phyloP scores from a whole-genome alignment of 2,329 filamentous ascomycete species.

The Trichoderma guizhouense region DNA sequence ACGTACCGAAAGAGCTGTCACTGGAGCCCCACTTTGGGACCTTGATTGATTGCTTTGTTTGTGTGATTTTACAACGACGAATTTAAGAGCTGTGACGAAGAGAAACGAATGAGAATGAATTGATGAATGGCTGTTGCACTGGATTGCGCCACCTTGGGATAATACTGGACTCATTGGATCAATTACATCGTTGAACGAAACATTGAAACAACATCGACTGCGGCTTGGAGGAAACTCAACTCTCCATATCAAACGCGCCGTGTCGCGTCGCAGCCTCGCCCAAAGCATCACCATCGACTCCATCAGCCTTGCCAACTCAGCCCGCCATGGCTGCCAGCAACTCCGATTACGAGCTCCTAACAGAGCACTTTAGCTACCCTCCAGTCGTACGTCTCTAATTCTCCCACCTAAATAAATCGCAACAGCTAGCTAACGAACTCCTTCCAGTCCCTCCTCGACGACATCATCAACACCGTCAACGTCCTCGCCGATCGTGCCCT shows the following conservation, averaged over 20 bases:
- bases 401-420: not conserved
- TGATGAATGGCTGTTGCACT: not conserved
- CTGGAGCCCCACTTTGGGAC: not conserved
- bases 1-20: slow-evolving; percentile 2
- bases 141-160: too few species aligned
- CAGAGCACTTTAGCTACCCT: slow-evolving; percentile 93
- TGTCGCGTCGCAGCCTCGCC: slow-evolving; percentile 18
- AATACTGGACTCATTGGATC: too few species aligned
- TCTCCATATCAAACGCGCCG: not conserved
- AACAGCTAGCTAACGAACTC: not conserved
- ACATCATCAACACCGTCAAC: slow-evolving; percentile 96
- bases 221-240: not conserved
- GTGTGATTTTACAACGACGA: not conserved
- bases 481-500: slow-evolving; percentile 87
- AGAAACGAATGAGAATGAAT: not conserved
- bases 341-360: slow-evolving; percentile 68
- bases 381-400: slow-evolving; percentile 65
- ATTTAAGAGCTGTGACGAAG: not conserved
- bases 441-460: slow-evolving; percentile 81
- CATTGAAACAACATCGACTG: not conserved
- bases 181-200: not conserved
- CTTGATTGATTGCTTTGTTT: not conserved
- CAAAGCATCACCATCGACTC: not conserved
- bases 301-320: slow-evolving; percentile 7
- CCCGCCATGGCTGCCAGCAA: slow-evolving; percentile 33